Base-by-base conservation (phyloP, 108 stramenopile genomes). In the Epithemia pelagica region DNA sequence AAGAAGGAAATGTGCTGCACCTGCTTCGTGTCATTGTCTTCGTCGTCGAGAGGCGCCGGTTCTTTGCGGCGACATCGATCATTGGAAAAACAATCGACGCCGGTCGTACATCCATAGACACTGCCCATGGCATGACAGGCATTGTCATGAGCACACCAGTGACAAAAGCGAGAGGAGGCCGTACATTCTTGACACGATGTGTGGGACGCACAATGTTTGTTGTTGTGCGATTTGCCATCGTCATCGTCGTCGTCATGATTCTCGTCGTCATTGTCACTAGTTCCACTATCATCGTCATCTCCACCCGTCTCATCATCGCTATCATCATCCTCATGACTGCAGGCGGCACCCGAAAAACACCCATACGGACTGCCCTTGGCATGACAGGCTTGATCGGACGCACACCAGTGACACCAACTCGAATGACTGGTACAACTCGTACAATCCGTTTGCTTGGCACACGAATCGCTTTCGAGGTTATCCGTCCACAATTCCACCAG, bases 71-170 rank as follows among this genome's bases (percentile, higher is more conserved):
- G 84, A 82, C 92, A 93, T 26, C 87, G 75, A 74, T 90, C 84
- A 61, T 87, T 89, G 18, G 87, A 84, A 74, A 89, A 89, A 62
- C 93, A 95, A 67, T 95, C 81, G 21, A 88, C 90, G 26, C 93
- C 93, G 0, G 72, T 56, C 0, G 75, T 68, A 67, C 93, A 95
- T 23, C 93, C 93, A 68, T 87, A 85, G 28, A 85, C 74, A 22
- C 78, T 80, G n/a, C 90, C 90, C 20, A 88, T 63, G 33, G 87
- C 84, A 67, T 95, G 93, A 69, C 93, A 95, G 18, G 86, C 73
- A 68, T 86, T 79, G 68, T 89, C 88, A 32, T 75, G 66, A n/a
- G 73, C 82, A 62, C 91, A 93, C 86, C 85, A 93, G 67, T 93
- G 91, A 58, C 91, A 93, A 32, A 72, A 57, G 51, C 64, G 66